Conservation (phyloP, 2,329 filamentous ascomycete species). For the Coniochaeta sp. region DNA sequence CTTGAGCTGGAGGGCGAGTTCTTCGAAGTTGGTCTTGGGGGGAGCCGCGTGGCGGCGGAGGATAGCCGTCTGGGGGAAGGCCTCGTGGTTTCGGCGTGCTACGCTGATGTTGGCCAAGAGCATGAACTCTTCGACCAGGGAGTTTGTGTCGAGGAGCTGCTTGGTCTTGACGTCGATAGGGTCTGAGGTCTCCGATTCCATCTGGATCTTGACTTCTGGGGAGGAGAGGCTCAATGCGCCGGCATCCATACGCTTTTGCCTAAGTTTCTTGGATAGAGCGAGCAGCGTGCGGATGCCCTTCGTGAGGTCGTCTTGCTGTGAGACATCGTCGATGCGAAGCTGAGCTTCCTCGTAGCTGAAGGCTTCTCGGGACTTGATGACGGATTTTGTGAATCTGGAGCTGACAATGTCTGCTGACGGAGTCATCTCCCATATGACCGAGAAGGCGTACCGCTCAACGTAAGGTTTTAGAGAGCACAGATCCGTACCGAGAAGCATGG, state of each 20-base stretch:
- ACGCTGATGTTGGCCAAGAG: constrained; percentile 95
- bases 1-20: constrained; percentile 82
- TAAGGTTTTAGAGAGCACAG: constrained; percentile 95
- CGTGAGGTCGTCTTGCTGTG: constrained; percentile 84
- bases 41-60: constrained; percentile 87
- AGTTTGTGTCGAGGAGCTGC: constrained; percentile 89
- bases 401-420: constrained; percentile 77
- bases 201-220: constrained; percentile 95
- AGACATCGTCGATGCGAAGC: constrained; percentile 81
- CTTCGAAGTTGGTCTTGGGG: constrained; percentile 94
- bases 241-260: constrained; percentile 92
- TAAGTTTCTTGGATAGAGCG: constrained; percentile 84
- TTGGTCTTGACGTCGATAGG: constrained; percentile 96
- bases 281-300: constrained; percentile 81
- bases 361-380: constrained; percentile 91
- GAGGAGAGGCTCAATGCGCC: constrained; percentile 92
- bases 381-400: constrained; percentile 90
- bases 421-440: constrained; percentile 82
- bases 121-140: constrained; percentile 98
- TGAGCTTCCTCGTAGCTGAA: constrained; percentile 98
- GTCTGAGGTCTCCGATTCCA: constrained; percentile 91
- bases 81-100: constrained; percentile 79
- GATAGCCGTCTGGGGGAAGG: constrained; percentile 92
- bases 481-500: constrained; percentile 90
- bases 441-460: constrained; percentile 89